phyloP scores from a whole-genome alignment of 2,329 filamentous ascomycete genomes.

The Cadophora malorum region DNA sequence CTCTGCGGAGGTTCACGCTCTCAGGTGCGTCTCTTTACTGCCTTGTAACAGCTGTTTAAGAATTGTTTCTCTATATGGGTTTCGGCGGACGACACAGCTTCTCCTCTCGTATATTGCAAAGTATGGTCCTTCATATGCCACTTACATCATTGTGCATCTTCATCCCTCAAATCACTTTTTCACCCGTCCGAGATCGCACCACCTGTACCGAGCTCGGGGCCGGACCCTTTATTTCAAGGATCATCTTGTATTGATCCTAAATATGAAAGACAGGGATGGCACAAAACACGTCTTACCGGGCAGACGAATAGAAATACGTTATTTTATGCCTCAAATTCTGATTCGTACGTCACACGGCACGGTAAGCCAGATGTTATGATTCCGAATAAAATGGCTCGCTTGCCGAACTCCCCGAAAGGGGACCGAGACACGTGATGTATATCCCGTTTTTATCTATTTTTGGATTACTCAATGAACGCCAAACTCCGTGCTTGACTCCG shows the following conservation, averaged over 20 bases:
- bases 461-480: not conserved
- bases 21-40: not conserved
- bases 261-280: not conserved
- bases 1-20: too few relatives aligned
- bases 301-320: not conserved
- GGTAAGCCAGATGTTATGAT: conserved; percentile 6
- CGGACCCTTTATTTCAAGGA: not conserved
- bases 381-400: conserved; percentile 1
- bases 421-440: not conserved
- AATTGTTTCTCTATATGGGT: not conserved
- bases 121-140: not conserved
- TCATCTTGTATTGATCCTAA: too few relatives aligned
- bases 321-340: conserved; percentile 1
- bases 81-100: not conserved
- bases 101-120: not conserved
- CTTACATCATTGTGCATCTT: conserved; percentile 2
- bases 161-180: not conserved
- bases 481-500: too few relatives aligned
- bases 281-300: not conserved
- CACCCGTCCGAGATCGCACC: conserved; percentile 14
- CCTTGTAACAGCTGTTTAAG: not conserved
- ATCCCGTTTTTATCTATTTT: not conserved
- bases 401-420: conserved; percentile 11
- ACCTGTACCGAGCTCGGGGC: not conserved
- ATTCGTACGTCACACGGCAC: conserved; percentile 6